These are phyloP conservation scores for Kluyveromyces siamensis DNA, from an alignment of 805 yeast species.

Conservation along the genomic window DNA sequence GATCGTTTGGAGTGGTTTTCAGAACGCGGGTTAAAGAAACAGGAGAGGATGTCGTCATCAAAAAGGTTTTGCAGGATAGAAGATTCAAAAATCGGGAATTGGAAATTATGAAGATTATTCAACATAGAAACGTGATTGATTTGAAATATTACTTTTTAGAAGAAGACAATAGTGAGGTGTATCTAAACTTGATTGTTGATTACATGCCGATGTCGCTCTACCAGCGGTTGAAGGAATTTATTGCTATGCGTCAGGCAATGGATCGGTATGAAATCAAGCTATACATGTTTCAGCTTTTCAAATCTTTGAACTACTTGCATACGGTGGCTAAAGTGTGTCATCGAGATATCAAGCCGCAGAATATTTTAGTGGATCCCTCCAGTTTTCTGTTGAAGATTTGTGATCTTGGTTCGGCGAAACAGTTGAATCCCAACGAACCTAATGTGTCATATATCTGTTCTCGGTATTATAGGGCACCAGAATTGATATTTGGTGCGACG, in stretches of 20 bases:
- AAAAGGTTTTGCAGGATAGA: conserved; percentile 92
- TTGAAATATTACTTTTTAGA: conserved; percentile 83
- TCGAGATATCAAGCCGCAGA: conserved; percentile 93
- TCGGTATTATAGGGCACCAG: conserved; percentile 95
- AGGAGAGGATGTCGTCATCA: conserved; percentile 80
- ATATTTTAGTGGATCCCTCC: conserved; percentile 73
- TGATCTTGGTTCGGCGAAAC: conserved; percentile 94
- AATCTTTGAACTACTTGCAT: conserved; percentile 76
- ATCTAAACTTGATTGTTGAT: conserved; percentile 82
- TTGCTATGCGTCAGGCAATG: conserved; percentile 66
- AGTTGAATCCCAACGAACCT: conserved; percentile 81
- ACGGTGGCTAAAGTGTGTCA: conserved; percentile 73
- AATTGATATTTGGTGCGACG: conserved; percentile 92
- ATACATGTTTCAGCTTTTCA: conserved; percentile 66
- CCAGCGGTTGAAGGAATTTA: conserved; percentile 81
- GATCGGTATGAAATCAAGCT: conserved; percentile 83
- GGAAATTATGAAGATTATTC: conserved; percentile 86
- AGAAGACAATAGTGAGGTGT: conserved; percentile 40
- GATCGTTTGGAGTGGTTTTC: conserved; percentile 98
- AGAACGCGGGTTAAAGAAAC: conserved; percentile 71
- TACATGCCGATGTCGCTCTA: conserved; percentile 94
- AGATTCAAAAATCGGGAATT: conserved; percentile 90
- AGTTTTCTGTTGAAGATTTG: conserved; percentile 83
- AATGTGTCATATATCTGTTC: conserved; percentile 96
- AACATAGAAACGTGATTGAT: conserved; percentile 82